Conservation (phyloP, 768 basidiomycete genomes). For the Hypsizygus marmoreus region DNA sequence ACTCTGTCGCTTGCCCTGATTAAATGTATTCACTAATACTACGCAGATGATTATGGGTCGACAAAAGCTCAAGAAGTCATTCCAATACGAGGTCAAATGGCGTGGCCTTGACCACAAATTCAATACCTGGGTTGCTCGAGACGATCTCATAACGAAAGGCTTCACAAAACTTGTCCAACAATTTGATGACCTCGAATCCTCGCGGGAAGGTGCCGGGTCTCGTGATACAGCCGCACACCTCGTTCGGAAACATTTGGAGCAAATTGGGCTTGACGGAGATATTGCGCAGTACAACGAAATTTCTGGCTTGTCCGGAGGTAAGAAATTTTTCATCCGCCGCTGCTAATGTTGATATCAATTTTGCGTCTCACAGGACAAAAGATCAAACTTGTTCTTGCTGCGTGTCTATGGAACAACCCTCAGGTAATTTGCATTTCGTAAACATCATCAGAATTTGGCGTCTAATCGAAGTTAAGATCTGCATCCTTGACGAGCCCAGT, state of each 20-base stretch:
- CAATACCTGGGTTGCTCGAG: constrained; percentile 92
- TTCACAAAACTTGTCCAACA: constrained; percentile 89
- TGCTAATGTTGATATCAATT: neutral
- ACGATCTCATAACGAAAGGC: constrained; percentile 82
- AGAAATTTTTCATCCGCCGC: constrained; percentile 20
- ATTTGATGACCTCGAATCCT: constrained; percentile 96
- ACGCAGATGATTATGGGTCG: constrained; percentile 83
- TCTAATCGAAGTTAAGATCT: constrained; percentile 45
- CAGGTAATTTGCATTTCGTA: constrained; percentile 61
- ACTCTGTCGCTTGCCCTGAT: constrained; percentile 2
- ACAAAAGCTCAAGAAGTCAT: constrained; percentile 94
- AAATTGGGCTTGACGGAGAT: constrained; percentile 95
- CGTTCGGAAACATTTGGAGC: constrained; percentile 91
- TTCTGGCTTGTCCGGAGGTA: constrained; percentile 89
- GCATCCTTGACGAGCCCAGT: constrained; percentile 86
- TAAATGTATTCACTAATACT: constrained; percentile 5
- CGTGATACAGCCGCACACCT: constrained; percentile 81
- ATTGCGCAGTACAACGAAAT: constrained; percentile 99
- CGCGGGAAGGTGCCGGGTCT: constrained; percentile 90
- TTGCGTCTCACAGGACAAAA: constrained; percentile 69
- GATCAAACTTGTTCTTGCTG: constrained; percentile 94
- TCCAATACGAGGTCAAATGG: constrained; percentile 94
- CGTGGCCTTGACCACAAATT: constrained; percentile 78
- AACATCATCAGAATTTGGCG: neutral
- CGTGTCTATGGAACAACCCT: constrained; percentile 95